These are phyloP conservation scores for Acanthamoeba sp. DNA, from an alignment of 208 protist genomes.

Conservation along the genomic window DNA sequence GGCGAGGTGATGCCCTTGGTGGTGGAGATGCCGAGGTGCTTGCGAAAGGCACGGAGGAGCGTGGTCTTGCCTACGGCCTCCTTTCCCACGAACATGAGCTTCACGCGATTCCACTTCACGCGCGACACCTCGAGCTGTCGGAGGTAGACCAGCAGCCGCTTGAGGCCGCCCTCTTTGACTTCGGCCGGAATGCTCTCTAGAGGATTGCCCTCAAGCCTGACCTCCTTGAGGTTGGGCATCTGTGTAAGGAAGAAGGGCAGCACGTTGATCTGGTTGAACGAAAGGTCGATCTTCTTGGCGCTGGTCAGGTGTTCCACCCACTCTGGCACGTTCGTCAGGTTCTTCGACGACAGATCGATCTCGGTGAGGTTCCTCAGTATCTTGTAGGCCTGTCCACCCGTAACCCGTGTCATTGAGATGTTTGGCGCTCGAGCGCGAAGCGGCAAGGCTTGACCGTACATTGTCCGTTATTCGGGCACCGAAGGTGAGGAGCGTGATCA, in stretches of 20 bases:
- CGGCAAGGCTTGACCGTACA: too few relatives aligned
- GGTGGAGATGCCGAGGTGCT: not conserved
- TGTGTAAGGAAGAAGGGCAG: not conserved
- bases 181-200: slow-evolving; percentile 38
- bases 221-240: not conserved
- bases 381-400: not conserved
- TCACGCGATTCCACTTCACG: slow-evolving; percentile 1
- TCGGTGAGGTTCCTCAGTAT: not conserved
- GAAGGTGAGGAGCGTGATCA: not conserved
- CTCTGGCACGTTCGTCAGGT: not conserved
- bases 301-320: not conserved
- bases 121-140: not conserved
- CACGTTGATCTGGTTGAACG: not conserved
- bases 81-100: slow-evolving; percentile 56
- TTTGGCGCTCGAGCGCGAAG: too few relatives aligned
- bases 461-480: not conserved
- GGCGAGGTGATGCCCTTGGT: not conserved
- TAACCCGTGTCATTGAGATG: too few relatives aligned
- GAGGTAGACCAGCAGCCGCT: slow-evolving; percentile 10
- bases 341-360: not conserved
- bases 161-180: not conserved
- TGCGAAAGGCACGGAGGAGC: not conserved
- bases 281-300: not conserved
- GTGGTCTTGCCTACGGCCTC: slow-evolving; percentile 10
- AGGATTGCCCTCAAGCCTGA: slow-evolving; percentile 25